A percentile compares a stretch with the other conserved stretches of the same genome.
These are phyloP conservation scores for Aspergillus felis DNA, from an alignment of 2,329 filamentous ascomycete genomes.

Conservation along the genomic window DNA sequence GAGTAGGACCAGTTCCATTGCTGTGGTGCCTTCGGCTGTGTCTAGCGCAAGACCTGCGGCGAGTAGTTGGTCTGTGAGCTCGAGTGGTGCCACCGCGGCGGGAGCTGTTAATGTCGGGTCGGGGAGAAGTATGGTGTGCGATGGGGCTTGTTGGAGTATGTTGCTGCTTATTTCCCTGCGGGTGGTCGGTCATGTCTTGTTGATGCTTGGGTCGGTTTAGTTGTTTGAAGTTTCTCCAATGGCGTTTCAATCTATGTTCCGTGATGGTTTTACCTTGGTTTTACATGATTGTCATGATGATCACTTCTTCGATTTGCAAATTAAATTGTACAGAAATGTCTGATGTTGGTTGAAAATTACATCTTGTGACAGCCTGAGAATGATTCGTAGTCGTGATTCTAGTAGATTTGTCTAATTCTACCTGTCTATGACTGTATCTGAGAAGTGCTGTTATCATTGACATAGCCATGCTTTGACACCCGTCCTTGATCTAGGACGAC, in stretches of 20 bases:
- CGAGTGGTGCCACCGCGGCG: background rate
- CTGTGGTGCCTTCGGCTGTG: background rate
- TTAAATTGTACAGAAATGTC: background rate
- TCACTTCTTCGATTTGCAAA: too few species aligned
- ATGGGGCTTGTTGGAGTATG: background rate
- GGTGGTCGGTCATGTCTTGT: background rate
- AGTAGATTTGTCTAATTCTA: background rate
- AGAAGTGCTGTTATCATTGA: constrained; percentile 18
- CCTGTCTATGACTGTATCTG: background rate
- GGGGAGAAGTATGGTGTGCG: background rate
- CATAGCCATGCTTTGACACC: constrained; percentile 31
- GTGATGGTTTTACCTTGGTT: background rate
- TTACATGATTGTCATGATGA: background rate
- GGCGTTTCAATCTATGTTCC: background rate
- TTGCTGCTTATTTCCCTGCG: background rate
- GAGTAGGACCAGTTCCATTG: background rate
- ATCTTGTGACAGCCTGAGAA: too few species aligned
- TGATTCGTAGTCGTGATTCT: background rate
- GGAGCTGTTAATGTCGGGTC: background rate
- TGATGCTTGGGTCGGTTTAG: background rate
- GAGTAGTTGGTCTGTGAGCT: background rate
- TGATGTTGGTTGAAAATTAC: too few species aligned
- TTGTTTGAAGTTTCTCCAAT: too few species aligned
- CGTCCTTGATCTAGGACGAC: constrained; percentile 52
- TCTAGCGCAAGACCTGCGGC: background rate